Percentiles rank a stretch among this genome's conserved stretches.
These are phyloP conservation scores for Fusarium dimerum DNA, from an alignment of 2,329 filamentous ascomycete genomes.

Conservation along the genomic window DNA sequence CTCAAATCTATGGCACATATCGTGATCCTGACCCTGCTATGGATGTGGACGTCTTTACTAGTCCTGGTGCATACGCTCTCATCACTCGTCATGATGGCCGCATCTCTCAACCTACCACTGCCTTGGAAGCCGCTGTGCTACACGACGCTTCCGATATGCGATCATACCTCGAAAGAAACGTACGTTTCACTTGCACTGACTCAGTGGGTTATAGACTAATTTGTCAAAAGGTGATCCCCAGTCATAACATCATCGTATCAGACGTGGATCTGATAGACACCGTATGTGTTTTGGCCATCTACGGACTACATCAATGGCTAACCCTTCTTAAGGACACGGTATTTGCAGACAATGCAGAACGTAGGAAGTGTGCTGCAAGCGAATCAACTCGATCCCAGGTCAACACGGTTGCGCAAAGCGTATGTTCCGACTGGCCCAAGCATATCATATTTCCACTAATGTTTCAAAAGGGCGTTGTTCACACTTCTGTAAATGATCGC, in stretches of 20 bases:
- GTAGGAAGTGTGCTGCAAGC: neutral
- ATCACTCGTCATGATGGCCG: slow-evolving; percentile 4
- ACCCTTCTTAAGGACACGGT: slow-evolving; percentile 17
- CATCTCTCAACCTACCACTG: slow-evolving; percentile 2
- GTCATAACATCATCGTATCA: slow-evolving; percentile 6
- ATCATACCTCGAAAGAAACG: slow-evolving; percentile 15
- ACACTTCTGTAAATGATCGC: neutral
- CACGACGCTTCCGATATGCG: neutral
- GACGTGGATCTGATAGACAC: slow-evolving; percentile 7
- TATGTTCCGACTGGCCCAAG: neutral
- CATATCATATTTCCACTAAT: neutral
- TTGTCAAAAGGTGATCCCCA: slow-evolving; percentile 23
- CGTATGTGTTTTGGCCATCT: slow-evolving; percentile 8
- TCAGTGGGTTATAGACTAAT: slow-evolving; percentile 17
- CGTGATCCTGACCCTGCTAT: slow-evolving; percentile 19
- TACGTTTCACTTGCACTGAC: slow-evolving; percentile 8
- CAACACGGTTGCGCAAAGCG: neutral
- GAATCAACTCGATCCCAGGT: neutral
- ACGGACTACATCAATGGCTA: slow-evolving; percentile 5
- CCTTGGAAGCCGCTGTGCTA: neutral
- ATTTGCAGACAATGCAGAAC: slow-evolving; percentile 1
- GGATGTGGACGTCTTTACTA: slow-evolving; percentile 8
- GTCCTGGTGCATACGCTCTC: slow-evolving; percentile 8
- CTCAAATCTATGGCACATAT: slow-evolving; percentile 6
- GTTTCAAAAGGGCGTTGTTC: neutral